Base-by-base conservation (phyloP, 441 rosid species). In the Erodium trifolium region DNA sequence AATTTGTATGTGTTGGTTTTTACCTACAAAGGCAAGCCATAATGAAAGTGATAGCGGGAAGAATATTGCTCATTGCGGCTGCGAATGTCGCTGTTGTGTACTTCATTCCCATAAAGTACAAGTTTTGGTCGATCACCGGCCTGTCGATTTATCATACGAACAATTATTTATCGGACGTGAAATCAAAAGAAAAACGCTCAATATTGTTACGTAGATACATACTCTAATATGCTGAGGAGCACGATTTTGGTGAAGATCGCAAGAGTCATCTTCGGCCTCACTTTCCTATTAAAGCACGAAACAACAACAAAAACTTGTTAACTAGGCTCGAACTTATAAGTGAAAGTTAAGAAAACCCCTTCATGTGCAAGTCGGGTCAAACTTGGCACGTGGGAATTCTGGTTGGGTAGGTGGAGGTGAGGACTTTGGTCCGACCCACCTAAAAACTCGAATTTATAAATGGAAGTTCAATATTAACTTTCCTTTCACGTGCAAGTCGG, bases 91-190 rank as follows among this genome's bases (percentile, higher is more conserved):
- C 97, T 0, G 95, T 89, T 0, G 97, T 89, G 75, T 86, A 81
- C 80, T 87, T 93, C 95, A 93, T 86, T 43, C 97, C 97, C 16
- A 89, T 16, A 18, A 70, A 93, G 70, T 91, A 93, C 66, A 93
- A 74, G 79, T 93, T 91, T 34, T 91, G 98, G 72, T 89, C 98
- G 3, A 93, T 88, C 8, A 91, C 98, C 16, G 96, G 98, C 86
- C 98, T 93, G 73, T 63, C 12, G 62, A 45, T 3, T 9, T 2
- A 11, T 27, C 23, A 62, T 5, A 62, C 0, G 1, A 18, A 12
- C 10, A 11, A 12, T 23, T 0, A 13, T 8, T 63, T 63, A 37
- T 63, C 27, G 35, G 3, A 2, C 64, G 35, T 9, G 35, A 19
- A 18, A 6, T 17, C 1, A 6, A 6, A n/a, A 9, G 0, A 62